Conservation (phyloP, 192 early-diverging fungal genomes). For the Coemansia sp. region DNA sequence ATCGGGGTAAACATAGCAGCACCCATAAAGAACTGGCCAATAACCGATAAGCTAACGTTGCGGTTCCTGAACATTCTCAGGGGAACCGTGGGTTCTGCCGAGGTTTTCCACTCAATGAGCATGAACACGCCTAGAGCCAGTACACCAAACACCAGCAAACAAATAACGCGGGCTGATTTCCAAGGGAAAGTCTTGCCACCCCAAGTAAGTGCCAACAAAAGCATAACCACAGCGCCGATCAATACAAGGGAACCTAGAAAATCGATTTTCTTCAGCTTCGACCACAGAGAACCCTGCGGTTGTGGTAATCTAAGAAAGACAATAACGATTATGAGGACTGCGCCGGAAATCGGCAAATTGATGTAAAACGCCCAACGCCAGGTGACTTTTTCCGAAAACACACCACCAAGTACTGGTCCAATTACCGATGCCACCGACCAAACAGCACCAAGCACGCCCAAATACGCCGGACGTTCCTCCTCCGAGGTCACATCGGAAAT, state of each 20-base stretch:
- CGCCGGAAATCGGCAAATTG: slow-evolving; percentile 50
- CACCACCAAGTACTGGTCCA: slow-evolving; percentile 70
- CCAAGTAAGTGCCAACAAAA: slow-evolving; percentile 64
- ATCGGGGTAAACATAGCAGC: slow-evolving; percentile 60
- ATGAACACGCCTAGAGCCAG: slow-evolving; percentile 48
- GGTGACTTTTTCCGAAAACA: slow-evolving; percentile 62
- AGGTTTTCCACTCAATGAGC: slow-evolving; percentile 58
- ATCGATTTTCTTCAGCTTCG: slow-evolving; percentile 64
- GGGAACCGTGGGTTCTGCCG: slow-evolving; percentile 61
- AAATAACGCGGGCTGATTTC: slow-evolving; percentile 58
- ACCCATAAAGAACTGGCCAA: slow-evolving; percentile 58
- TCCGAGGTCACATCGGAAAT: slow-evolving; percentile 63
- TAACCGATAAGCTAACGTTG: slow-evolving; percentile 58
- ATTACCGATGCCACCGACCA: slow-evolving; percentile 64
- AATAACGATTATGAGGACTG: slow-evolving; percentile 41
- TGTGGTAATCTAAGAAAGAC: slow-evolving; percentile 57
- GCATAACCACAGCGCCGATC: slow-evolving; percentile 51
- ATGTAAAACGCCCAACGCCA: slow-evolving; percentile 75
- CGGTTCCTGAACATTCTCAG: slow-evolving; percentile 55
- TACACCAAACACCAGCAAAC: slow-evolving; percentile 57
- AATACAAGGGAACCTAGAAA: slow-evolving; percentile 59
- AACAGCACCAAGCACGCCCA: slow-evolving; percentile 57
- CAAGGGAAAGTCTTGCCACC: slow-evolving; percentile 65
- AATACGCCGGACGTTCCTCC: slow-evolving; percentile 28
- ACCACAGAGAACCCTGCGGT: slow-evolving; percentile 37